phyloP scores from a whole-genome alignment of 2,329 filamentous ascomycete species.

The Metarhizium rileyi region DNA sequence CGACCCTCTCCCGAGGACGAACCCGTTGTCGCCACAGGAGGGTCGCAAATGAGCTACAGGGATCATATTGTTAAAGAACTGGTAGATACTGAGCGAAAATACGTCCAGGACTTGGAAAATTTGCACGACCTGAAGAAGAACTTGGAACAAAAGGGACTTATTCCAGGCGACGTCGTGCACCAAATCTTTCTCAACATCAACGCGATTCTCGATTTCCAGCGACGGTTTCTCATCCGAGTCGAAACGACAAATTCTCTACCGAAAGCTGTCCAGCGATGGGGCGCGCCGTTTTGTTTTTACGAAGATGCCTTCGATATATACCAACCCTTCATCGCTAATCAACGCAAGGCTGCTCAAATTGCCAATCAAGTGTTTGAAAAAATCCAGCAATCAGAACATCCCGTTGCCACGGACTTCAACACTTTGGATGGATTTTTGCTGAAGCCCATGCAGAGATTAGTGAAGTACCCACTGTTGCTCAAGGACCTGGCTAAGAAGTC shows the following conservation, averaged over 20 bases:
- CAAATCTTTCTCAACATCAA: conserved; percentile 97
- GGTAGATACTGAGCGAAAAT: conserved; percentile 91
- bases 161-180: conserved; percentile 84
- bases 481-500: conserved; percentile 86
- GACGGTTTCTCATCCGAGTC: conserved; percentile 87
- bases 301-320: conserved; percentile 88
- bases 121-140: conserved; percentile 85
- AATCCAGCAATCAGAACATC: conserved; percentile 63
- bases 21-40: conserved; percentile 34
- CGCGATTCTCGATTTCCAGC: conserved; percentile 87
- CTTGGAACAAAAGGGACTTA: conserved; percentile 75
- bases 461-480: conserved; percentile 87
- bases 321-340: conserved; percentile 94
- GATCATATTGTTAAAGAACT: conserved; percentile 88
- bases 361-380: conserved; percentile 82
- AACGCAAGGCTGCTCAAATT: conserved; percentile 79
- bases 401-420: conserved; percentile 78
- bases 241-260: conserved; percentile 89
- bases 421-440: conserved; percentile 85
- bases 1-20: conserved; percentile 49
- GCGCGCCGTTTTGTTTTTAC: conserved; percentile 76
- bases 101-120: conserved; percentile 93
- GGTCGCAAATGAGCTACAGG: conserved; percentile 61
- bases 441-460: conserved; percentile 91
- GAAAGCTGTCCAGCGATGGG: conserved; percentile 76